phyloP scores from a whole-genome alignment of 2,329 filamentous ascomycete species.

The Claviceps cyperi region DNA sequence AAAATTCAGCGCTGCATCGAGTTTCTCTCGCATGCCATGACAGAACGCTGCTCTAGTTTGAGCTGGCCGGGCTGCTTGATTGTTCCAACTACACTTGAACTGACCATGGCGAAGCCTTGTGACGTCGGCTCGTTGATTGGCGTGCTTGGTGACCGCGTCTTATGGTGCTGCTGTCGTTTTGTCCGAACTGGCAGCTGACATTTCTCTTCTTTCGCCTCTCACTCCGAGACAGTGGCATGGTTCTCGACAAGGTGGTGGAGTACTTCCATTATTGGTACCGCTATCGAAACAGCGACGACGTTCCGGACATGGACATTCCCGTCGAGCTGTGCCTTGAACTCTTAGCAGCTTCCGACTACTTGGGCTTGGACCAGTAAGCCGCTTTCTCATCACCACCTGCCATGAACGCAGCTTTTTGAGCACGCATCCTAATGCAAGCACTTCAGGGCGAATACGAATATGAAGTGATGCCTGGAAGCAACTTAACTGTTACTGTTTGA shows the following conservation, averaged over 20 bases:
- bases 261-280: slow-evolving; percentile 76
- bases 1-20: slow-evolving; percentile 25
- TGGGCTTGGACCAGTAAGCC: slow-evolving; percentile 47
- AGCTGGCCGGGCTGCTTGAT: slow-evolving; percentile 31
- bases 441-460: slow-evolving; percentile 22
- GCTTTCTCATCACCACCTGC: slow-evolving; percentile 1
- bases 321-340: slow-evolving; percentile 66
- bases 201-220: slow-evolving; percentile 2
- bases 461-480: slow-evolving; percentile 15
- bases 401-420: neutral
- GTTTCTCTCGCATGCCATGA: slow-evolving; percentile 18
- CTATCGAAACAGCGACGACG: slow-evolving; percentile 53
- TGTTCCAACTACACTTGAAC: slow-evolving; percentile 49
- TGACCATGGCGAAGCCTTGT: slow-evolving; percentile 24
- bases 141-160: neutral
- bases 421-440: slow-evolving; percentile 14
- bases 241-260: slow-evolving; percentile 69
- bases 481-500: neutral
- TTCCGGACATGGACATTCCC: slow-evolving; percentile 69
- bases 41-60: slow-evolving; percentile 21
- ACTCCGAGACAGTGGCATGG: slow-evolving; percentile 43
- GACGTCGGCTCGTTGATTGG: slow-evolving; percentile 3
- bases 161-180: neutral
- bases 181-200: slow-evolving; percentile 4
- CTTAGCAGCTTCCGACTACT: slow-evolving; percentile 62